Conservation (phyloP, 2,329 filamentous ascomycete species). For the Colletotrichum trifolii region DNA sequence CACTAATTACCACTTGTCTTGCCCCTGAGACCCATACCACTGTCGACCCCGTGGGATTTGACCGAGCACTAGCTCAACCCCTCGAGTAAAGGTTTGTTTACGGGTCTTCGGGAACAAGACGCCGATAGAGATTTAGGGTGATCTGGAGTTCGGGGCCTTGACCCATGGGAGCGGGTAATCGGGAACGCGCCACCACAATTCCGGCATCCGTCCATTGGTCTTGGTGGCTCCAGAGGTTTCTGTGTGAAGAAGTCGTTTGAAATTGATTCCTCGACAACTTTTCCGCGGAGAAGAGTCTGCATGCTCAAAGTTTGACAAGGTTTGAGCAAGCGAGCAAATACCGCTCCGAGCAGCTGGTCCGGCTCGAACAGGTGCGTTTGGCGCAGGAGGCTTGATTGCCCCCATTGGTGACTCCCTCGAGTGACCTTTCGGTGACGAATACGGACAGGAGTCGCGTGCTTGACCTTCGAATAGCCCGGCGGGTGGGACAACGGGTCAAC, state of each 20-base stretch:
- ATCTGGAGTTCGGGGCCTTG: background rate
- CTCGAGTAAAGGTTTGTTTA: background rate
- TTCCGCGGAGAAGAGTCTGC: slow-evolving; percentile 2
- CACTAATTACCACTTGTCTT: too few relatives aligned
- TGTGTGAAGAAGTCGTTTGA: background rate
- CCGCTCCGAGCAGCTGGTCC: background rate
- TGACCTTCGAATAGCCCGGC: slow-evolving; percentile 3
- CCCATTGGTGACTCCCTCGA: background rate
- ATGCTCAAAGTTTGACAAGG: slow-evolving; percentile 1
- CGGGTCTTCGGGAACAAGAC: slow-evolving; percentile 3
- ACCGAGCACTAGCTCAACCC: background rate
- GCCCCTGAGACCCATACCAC: background rate
- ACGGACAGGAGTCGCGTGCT: slow-evolving; percentile 24
- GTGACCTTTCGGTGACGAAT: slow-evolving; percentile 24
- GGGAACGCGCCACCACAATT: slow-evolving; percentile 3
- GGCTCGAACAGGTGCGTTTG: background rate
- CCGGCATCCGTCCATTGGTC: slow-evolving; percentile 7
- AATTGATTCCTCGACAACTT: background rate
- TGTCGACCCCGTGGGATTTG: slow-evolving; percentile 3
- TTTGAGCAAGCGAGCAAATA: slow-evolving; percentile 22
- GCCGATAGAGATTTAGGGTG: background rate
- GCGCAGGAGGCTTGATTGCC: background rate
- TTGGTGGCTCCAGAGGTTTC: background rate
- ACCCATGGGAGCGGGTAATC: slow-evolving; percentile 4
- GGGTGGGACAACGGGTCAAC: slow-evolving; percentile 19